These are phyloP conservation scores for Paradendryphiella salina DNA, from an alignment of 2,329 filamentous ascomycete species.

Conservation along the genomic window DNA sequence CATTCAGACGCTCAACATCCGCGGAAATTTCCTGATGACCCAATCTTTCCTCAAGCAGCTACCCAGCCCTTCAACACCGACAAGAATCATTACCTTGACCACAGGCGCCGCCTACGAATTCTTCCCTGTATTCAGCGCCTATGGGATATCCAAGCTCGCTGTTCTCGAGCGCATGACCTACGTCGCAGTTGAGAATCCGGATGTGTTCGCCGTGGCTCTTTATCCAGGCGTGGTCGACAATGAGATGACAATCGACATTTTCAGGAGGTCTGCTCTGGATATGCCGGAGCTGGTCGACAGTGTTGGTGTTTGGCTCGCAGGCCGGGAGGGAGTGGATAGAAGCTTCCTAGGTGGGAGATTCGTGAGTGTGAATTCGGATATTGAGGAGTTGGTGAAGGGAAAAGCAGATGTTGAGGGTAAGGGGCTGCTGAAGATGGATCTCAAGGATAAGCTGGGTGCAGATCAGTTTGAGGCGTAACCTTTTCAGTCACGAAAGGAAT, in stretches of 20 bases:
- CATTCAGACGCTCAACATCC: constrained; percentile 40
- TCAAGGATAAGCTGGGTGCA: constrained; percentile 21
- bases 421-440: constrained; percentile 19
- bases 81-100: constrained; percentile 30
- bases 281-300: constrained; percentile 37
- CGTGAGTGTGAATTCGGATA: constrained; percentile 35
- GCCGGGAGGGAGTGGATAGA: constrained; percentile 22
- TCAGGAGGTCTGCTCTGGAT: constrained; percentile 25
- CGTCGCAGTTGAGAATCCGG: constrained; percentile 25
- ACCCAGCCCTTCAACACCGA: constrained; percentile 21
- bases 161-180: constrained; percentile 24
- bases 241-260: constrained; percentile 15
- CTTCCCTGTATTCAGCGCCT: constrained; percentile 19
- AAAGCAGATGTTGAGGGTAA: constrained; percentile 22
- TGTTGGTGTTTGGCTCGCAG: constrained; percentile 32
- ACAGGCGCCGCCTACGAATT: constrained; percentile 19
- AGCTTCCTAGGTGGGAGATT: constrained; percentile 34
- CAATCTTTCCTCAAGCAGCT: constrained; percentile 38
- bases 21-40: constrained; percentile 41
- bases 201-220: constrained; percentile 24
- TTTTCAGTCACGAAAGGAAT: too few relatives aligned
- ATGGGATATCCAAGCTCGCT: constrained; percentile 26
- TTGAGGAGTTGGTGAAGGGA: constrained; percentile 33
- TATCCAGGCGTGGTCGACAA: constrained; percentile 26
- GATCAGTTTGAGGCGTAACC: constrained; percentile 14